These are phyloP conservation scores for Ophiosphaerella herpotricha DNA, from an alignment of 2,329 filamentous ascomycete species.

Conservation along the genomic window DNA sequence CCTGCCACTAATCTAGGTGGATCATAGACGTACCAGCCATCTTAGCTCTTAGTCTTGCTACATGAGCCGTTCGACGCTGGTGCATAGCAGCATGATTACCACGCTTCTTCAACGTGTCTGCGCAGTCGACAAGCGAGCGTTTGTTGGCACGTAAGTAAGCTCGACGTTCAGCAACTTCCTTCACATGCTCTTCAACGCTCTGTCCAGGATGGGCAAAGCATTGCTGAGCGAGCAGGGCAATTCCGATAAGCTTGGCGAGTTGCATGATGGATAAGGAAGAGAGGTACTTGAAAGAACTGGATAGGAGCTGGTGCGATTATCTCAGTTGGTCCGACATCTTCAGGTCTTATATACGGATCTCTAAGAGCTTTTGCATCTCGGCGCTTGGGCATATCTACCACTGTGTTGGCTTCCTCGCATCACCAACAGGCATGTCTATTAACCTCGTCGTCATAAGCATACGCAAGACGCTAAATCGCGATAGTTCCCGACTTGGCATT, in stretches of 20 bases:
- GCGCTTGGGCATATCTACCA: background rate
- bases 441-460: constrained; percentile 15
- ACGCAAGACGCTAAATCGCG: constrained; percentile 10
- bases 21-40: constrained; percentile 24
- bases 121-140: constrained; percentile 49
- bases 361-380: background rate
- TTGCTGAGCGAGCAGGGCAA: constrained; percentile 33
- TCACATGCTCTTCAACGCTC: constrained; percentile 34
- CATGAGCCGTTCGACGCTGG: constrained; percentile 48
- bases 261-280: constrained; percentile 21
- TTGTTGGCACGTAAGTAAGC: constrained; percentile 43
- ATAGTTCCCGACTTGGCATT: constrained; percentile 6
- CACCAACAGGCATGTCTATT: background rate
- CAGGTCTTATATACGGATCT: too few species aligned
- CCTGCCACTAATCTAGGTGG: constrained; percentile 11
- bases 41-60: constrained; percentile 48
- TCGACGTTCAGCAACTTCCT: constrained; percentile 43
- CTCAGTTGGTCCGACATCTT: background rate
- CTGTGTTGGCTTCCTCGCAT: background rate
- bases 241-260: constrained; percentile 28
- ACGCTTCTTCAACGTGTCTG: constrained; percentile 46
- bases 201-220: constrained; percentile 47
- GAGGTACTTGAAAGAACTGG: background rate
- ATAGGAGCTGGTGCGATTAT: constrained; percentile 1
- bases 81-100: constrained; percentile 49